Evolutionary conservation across 257 asterid species (phyloP), one percentile per base, ranked within the genome.

Genomic region (Solanum pennellii): DNA sequence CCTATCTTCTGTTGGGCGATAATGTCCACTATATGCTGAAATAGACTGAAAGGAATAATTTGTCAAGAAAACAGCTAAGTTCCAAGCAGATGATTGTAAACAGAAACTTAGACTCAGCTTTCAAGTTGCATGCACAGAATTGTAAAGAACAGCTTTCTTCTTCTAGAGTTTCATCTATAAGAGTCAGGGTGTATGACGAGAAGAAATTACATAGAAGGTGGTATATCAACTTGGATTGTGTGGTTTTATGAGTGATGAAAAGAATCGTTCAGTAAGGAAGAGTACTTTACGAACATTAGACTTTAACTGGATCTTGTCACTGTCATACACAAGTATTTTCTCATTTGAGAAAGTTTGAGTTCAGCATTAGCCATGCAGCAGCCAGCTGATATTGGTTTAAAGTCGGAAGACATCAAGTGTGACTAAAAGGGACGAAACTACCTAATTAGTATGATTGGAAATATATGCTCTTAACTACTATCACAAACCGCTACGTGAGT

Each of bases 21-120:
- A 97, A 92, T 97, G 99, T 86, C 99, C 99, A 59, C 99, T 97
- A 92, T 96, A 97, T 83, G 99, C 93, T 87, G 99, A 97, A 88
- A 97, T 93, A 65, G 93, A 84, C 99, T 97, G 93, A 42, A 85
- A 88, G 86, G 47, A 65, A 85, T 35, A 52, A 71, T 23, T 21
- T 37, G 80, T 71, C 59, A 86, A 11, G 23, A 73, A 52, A 9
- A 71, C 71, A 71, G 49, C 44, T 5, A 16, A 29, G 65, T 12
- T 73, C n/a, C 45, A 68, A 85, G 83, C 83, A 44, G 3, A 85
- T 18, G 79, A 29, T 35, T 68, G 62, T 41, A 85, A 45, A 29
- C 37, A 9, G 69, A 35, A 68, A 71, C 29, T 18, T 18, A 45
- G 87, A 79, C 29, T 79, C 39, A 15, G 84, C 66, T 45, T 44